Evolutionary conservation across 306 rosid genomes (phyloP).

Genomic region (Crataegus laevigata): DNA sequence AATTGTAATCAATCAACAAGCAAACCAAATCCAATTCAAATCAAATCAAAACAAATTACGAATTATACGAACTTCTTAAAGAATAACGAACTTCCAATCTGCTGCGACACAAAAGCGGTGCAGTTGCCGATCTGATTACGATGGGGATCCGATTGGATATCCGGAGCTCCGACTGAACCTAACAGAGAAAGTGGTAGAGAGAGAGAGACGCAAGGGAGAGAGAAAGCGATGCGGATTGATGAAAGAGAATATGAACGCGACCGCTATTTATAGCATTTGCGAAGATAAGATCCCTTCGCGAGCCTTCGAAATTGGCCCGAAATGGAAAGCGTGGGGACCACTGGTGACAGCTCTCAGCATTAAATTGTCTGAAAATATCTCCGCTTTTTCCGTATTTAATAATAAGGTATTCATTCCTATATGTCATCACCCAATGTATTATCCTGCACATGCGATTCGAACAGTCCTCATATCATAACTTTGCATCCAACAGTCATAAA

Average conservation of each 20-base stretch:
- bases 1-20: neutral
- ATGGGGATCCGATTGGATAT: neutral
- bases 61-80: conserved; percentile 10
- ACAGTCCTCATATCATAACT: neutral
- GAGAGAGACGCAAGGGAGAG: neutral
- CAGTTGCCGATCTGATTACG: neutral
- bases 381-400: neutral
- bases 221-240: neutral
- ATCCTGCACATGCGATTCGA: neutral
- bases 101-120: conserved; percentile 16
- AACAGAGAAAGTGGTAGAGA: neutral
- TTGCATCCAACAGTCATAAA: neutral
- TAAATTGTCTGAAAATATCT: conserved; percentile 10
- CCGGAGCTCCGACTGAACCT: conserved; percentile 19
- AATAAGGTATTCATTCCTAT: neutral
- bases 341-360: neutral
- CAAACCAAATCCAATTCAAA: neutral
- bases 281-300: conserved; percentile 14
- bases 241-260: neutral
- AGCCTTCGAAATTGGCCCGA: conserved; percentile 29
- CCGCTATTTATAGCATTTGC: conserved; percentile 15
- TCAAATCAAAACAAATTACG: neutral
- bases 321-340: neutral
- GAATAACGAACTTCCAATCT: conserved; percentile 39
- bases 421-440: neutral